phyloP scores from a whole-genome alignment of 345 rosid species.

The Ceriops zippeliana region DNA sequence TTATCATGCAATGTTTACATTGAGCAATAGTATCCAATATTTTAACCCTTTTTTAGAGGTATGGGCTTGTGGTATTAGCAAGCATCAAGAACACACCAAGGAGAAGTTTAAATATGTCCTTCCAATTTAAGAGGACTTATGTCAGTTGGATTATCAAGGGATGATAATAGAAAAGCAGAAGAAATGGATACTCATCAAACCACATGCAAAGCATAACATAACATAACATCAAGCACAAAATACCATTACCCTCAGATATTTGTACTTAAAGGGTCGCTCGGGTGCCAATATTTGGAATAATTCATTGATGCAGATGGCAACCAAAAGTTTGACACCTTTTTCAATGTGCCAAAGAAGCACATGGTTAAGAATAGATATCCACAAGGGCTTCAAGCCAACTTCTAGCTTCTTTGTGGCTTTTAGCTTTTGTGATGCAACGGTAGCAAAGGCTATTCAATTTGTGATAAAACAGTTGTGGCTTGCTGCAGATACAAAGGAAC shows the following conservation, averaged over 20 bases:
- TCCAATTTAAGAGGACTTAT: constrained; percentile 18
- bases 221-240: constrained; percentile 31
- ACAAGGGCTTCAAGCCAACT: no score
- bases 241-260: constrained; percentile 53
- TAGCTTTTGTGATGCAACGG: no score
- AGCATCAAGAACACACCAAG: constrained; percentile 59
- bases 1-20: constrained; percentile 60
- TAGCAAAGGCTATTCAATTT: no score
- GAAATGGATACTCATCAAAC: no score
- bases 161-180: neutral
- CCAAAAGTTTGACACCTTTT: constrained; percentile 45
- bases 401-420: no score
- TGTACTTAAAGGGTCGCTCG: constrained; percentile 64
- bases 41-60: constrained; percentile 74
- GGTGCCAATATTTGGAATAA: no score
- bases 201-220: constrained; percentile 37
- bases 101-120: constrained; percentile 70
- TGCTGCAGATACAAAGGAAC: no score
- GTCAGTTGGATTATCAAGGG: neutral
- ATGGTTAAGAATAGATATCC: no score
- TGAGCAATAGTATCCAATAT: constrained; percentile 71
- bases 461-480: no score
- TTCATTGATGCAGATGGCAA: no score
- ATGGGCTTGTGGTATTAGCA: constrained; percentile 62
- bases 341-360: neutral